Percentiles rank a stretch among this genome's conserved stretches.
Evolutionary conservation across 169 alveolate genomes (phyloP).

Genomic region (Eimeria falciformis): DNA sequence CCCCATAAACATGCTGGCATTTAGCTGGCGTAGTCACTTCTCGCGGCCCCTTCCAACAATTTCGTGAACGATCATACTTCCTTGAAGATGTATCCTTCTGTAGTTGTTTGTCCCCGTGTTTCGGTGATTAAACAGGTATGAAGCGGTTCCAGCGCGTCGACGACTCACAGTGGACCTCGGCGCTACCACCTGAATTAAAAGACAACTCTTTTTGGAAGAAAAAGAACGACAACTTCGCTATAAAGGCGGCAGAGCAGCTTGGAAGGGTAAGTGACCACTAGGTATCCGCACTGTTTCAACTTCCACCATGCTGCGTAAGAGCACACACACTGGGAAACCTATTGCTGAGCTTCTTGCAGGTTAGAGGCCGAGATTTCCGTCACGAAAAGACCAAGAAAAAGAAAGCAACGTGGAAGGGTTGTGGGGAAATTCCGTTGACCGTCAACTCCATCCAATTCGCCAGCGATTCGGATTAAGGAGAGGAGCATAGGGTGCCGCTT

Average conservation of each 20-base stretch:
- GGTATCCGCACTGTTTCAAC: not conserved
- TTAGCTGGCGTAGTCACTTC: not conserved
- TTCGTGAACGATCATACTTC: not conserved
- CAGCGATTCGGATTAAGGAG: conserved; percentile 37
- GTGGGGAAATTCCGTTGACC: conserved; percentile 75
- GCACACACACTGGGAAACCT: not conserved
- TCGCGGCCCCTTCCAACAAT: not conserved
- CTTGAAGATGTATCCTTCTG: not conserved
- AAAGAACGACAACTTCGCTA: conserved; percentile 66
- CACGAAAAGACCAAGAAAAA: conserved; percentile 88
- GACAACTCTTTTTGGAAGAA: conserved; percentile 79
- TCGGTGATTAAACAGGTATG: not conserved
- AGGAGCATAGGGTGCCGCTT: too few relatives aligned
- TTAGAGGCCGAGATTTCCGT: conserved; percentile 88
- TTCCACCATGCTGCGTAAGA: not conserved
- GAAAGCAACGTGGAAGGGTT: conserved; percentile 89
- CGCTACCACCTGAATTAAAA: conserved; percentile 23
- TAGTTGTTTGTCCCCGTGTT: not conserved
- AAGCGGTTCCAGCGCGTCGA: conserved; percentile 44
- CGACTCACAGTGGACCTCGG: not conserved
- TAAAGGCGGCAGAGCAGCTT: conserved; percentile 76
- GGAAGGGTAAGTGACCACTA: conserved; percentile 40
- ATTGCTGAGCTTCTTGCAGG: conserved; percentile 71
- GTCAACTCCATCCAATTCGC: conserved; percentile 74
- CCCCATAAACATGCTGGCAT: too few relatives aligned